phyloP scores from a whole-genome alignment of 495 filamentous ascomycete genomes.

The Viridothelium virens region DNA sequence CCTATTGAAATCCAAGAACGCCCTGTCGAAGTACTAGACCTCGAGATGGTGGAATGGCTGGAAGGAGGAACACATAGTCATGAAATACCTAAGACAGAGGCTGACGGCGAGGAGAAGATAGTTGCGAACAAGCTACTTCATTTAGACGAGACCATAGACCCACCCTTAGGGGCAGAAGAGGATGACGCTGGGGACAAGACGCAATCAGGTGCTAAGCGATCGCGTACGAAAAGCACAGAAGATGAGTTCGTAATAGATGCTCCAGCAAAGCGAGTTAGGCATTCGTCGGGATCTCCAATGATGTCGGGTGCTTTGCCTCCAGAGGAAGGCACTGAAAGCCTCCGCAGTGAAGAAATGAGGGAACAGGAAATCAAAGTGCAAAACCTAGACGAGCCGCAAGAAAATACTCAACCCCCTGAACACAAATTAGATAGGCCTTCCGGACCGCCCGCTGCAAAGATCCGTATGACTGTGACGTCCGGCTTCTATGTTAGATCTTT shows the following conservation, averaged over 20 bases:
- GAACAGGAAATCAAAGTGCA: not conserved
- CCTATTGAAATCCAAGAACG: constrained; percentile 76
- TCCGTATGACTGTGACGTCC: constrained; percentile 87
- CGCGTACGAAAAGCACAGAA: not conserved
- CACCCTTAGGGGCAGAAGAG: not conserved
- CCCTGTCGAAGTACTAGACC: constrained; percentile 62
- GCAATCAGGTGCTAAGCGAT: not conserved
- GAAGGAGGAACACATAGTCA: constrained; percentile 69
- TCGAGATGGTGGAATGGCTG: constrained; percentile 82
- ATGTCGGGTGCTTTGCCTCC: constrained; percentile 26
- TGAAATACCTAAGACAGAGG: constrained; percentile 67
- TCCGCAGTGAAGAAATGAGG: not conserved
- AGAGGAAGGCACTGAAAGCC: not conserved
- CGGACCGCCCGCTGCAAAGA: constrained; percentile 59
- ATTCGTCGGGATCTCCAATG: not conserved
- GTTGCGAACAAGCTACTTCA: constrained; percentile 59
- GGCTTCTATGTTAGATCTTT: constrained; percentile 96
- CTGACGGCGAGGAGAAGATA: constrained; percentile 59
- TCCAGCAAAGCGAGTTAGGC: not conserved
- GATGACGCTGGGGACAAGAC: not conserved
- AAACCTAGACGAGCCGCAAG: not conserved
- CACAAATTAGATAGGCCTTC: constrained; percentile 15
- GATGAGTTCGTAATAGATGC: not conserved
- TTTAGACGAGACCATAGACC: constrained; percentile 9
- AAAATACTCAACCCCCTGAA: not conserved